Base-by-base conservation (phyloP, 148 eudicot species). In the Salicornia ramosissima region DNA sequence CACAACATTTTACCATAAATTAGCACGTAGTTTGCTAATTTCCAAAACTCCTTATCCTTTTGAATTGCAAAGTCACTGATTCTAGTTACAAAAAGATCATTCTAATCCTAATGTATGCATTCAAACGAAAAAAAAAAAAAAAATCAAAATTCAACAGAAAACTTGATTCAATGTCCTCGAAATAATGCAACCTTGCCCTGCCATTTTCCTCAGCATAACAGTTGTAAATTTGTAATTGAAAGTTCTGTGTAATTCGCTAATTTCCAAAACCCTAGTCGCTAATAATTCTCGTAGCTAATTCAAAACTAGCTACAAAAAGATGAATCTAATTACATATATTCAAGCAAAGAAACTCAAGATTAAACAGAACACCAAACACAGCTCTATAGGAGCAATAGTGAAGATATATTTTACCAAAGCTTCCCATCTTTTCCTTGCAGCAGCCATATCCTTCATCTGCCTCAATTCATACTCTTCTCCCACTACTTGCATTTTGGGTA, bases 381-480 rank as follows among this genome's bases (percentile, higher is more conserved):
- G 22, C 18, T 2, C 21, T 36, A 24, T 50, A 19, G 25, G 6
- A 62, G 24, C 10, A 62, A n/a, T 4, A 6, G 42, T 51, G 14
- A 40, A 19, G 22, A 18, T n/a, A 25, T 42, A 67, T 68, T 58
- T 80, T 77, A 90, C 97, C 92, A 93, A 75, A 78, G 89, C 80
- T 43, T 88, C 92, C 96, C 96, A 93, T 88, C 98, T 85, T 74
- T 88, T 90, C 55, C 87, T 86, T 24, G 97, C 98, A 61, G 98
- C 92, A 68, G 97, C 97, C 97, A 94, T 89, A 49, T 88, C 99
- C 78, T 82, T 94, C 87, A 87, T 77, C 78, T 94, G 99, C 87
- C 69, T 90, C 83, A 94, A 53, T 78, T 91, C 97, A 43, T 79
- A 87, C 68, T 91, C 99, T 75, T 94, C 93, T 57, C 72, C 90